Percentiles rank a stretch among this genome's conserved stretches.
Evolutionary conservation across 495 filamentous ascomycete genomes (phyloP).

Genomic region (Aspergillus ellipticus): DNA sequence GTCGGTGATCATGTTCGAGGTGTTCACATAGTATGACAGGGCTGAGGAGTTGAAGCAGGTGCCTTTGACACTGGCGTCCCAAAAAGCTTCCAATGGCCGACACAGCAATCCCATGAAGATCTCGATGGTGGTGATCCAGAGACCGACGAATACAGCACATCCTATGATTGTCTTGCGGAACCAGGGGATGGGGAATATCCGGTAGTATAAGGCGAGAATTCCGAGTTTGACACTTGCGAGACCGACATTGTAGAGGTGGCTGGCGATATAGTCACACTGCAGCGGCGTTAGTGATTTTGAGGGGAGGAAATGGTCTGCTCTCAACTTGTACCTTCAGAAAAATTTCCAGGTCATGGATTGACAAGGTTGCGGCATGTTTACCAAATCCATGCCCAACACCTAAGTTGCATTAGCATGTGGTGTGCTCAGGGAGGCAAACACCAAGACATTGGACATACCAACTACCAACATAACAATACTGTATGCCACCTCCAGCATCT

Average conservation of each 20-base stretch:
- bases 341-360: background rate
- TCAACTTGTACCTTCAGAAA: constrained; percentile 2
- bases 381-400: constrained; percentile 4
- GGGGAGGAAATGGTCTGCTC: background rate
- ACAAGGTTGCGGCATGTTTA: background rate
- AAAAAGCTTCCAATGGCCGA: constrained; percentile 2
- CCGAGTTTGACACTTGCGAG: constrained; percentile 4
- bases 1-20: constrained; percentile 6
- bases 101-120: constrained; percentile 4
- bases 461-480: background rate
- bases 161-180: constrained; percentile 2
- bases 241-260: constrained; percentile 6
- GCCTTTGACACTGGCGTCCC: background rate
- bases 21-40: constrained; percentile 3
- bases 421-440: too few species aligned
- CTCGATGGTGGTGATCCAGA: constrained; percentile 5
- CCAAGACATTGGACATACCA: background rate
- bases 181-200: constrained; percentile 5
- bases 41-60: constrained; percentile 2
- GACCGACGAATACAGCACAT: background rate
- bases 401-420: too few species aligned
- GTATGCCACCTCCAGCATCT: constrained; percentile 5
- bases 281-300: background rate
- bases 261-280: constrained; percentile 4
- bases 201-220: constrained; percentile 7